phyloP scores from a whole-genome alignment of 164 flowering plant genomes.

The Hamamelis virginiana region DNA sequence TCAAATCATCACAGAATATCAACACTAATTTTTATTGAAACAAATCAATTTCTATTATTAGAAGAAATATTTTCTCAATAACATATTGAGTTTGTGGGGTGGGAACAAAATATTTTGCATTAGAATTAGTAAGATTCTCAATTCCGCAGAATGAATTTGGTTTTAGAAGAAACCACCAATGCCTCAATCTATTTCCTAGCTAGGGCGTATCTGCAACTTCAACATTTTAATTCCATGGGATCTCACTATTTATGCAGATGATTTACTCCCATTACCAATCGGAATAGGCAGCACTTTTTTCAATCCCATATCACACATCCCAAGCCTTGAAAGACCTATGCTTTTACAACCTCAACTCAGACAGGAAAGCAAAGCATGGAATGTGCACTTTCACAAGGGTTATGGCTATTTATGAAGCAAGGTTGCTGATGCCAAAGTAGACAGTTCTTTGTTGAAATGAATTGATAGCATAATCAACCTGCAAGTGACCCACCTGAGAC shows the following conservation, averaged over 20 bases:
- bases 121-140: not conserved
- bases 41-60: no score
- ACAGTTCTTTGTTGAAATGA: constrained; percentile 70
- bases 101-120: not conserved
- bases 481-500: constrained; percentile 66
- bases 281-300: not conserved
- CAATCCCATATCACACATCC: not conserved
- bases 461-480: constrained; percentile 77
- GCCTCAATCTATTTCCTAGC: not conserved
- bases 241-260: not conserved
- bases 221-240: no score
- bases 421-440: constrained; percentile 72
- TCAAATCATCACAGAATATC: no score
- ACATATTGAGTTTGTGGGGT: no score
- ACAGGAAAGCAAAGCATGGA: not conserved
- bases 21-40: no score
- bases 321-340: not conserved
- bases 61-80: no score
- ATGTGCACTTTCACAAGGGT: not conserved
- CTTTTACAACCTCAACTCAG: not conserved
- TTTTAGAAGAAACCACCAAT: not conserved
- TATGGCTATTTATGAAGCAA: constrained; percentile 38
- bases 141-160: not conserved
- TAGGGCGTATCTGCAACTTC: no score
- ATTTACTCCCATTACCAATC: not conserved